These are phyloP conservation scores for Pseudoturritis turrita DNA, from an alignment of 345 rosid species.

Conservation along the genomic window DNA sequence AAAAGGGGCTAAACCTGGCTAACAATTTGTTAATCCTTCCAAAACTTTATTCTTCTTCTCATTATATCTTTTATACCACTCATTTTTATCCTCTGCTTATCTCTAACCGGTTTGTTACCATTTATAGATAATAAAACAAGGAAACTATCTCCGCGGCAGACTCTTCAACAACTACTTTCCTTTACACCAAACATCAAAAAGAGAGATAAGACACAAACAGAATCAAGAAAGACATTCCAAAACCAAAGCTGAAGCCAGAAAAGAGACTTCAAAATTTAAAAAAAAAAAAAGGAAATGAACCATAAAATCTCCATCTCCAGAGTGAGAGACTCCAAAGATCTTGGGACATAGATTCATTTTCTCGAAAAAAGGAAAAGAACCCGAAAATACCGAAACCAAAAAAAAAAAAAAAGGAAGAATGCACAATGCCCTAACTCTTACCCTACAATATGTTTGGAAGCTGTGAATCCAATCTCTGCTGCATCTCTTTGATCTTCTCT, in stretches of 20 bases:
- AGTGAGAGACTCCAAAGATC: slow-evolving; percentile 5
- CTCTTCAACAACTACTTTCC: slow-evolving; percentile 8
- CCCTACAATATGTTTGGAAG: slow-evolving; percentile 88
- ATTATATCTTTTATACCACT: background rate
- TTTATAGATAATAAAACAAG: background rate
- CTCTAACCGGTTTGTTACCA: background rate
- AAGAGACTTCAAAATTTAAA: slow-evolving; percentile 30
- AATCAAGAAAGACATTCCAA: slow-evolving; percentile 17
- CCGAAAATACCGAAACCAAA: background rate
- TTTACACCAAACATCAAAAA: slow-evolving; percentile 10
- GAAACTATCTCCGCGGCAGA: background rate
- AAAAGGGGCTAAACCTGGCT: too few relatives aligned
- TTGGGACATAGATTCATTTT: slow-evolving; percentile 8
- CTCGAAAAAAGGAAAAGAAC: background rate
- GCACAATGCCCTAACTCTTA: slow-evolving; percentile 39
- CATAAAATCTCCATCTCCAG: slow-evolving; percentile 17
- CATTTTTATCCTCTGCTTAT: background rate
- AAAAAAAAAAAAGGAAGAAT: slow-evolving; percentile 34
- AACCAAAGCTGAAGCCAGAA: slow-evolving; percentile 15
- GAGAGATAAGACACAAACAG: background rate
- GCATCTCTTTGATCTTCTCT: slow-evolving; percentile 74
- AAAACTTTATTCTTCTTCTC: background rate
- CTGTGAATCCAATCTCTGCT: slow-evolving; percentile 86
- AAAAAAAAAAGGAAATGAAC: background rate
- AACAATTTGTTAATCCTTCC: background rate